A percentile compares a stretch with the other conserved stretches of the same genome.
Evolutionary conservation across 106 monocot species (phyloP).

Genomic region (Dendrobium chrysotoxum): DNA sequence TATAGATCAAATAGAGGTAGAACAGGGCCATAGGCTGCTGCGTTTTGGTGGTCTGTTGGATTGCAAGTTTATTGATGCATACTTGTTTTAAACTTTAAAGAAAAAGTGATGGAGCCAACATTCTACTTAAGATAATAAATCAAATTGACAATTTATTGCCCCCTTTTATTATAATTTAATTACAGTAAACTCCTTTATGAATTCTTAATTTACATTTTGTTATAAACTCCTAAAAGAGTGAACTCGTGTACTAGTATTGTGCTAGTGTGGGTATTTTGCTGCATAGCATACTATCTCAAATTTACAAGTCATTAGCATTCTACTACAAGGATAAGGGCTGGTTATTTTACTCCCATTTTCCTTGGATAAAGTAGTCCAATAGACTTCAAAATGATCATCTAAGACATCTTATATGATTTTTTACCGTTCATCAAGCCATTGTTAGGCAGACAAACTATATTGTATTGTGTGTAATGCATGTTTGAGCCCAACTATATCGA

Average conservation of each 20-base stretch:
- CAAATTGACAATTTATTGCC: not conserved
- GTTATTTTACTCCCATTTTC: not conserved
- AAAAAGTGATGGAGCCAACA: not conserved
- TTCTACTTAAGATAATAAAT: not conserved
- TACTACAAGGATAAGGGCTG: not conserved
- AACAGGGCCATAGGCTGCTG: too few species aligned
- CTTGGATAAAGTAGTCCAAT: not conserved
- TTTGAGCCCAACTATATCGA: too few species aligned
- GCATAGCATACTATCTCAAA: not conserved
- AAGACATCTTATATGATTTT: not conserved
- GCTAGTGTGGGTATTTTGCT: not conserved
- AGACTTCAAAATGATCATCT: not conserved
- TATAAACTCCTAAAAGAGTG: not conserved
- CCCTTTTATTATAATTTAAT: not conserved
- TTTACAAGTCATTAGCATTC: not conserved
- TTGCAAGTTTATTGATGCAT: too few species aligned
- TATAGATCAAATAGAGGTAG: too few species aligned
- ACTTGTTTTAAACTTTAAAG: too few species aligned
- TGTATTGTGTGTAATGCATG: too few species aligned
- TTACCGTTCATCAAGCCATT: not conserved
- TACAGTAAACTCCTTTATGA: not conserved
- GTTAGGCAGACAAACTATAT: too few species aligned
- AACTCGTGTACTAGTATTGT: not conserved
- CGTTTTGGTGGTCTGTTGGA: too few species aligned
- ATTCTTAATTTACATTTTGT: not conserved